Evolutionary conservation across 2,329 filamentous ascomycete genomes (phyloP).

Genomic region (Colletotrichum shisoi): DNA sequence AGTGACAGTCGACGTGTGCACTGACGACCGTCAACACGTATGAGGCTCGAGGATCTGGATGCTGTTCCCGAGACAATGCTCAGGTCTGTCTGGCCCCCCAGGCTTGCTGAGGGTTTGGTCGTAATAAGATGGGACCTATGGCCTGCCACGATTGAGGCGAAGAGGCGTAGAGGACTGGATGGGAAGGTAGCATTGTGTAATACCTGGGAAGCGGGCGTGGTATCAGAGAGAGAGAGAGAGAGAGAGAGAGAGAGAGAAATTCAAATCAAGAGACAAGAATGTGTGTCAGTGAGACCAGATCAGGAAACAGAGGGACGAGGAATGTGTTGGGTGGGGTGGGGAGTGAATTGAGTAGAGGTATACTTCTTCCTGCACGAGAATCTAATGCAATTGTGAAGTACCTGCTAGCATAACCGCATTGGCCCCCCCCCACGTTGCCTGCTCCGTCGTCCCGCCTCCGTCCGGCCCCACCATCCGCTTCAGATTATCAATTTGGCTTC

Average conservation of each 20-base stretch:
- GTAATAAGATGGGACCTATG: constrained; percentile 16
- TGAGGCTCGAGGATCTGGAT: constrained; percentile 32
- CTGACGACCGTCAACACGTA: constrained; percentile 9
- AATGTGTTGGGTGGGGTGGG: too few relatives aligned
- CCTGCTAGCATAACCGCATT: too few relatives aligned
- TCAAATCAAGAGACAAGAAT: too few relatives aligned
- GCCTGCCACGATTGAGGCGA: constrained; percentile 7
- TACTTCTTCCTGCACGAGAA: too few relatives aligned
- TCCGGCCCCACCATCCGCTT: constrained; percentile 5
- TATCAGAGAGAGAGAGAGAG: not conserved
- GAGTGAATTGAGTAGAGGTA: too few relatives aligned
- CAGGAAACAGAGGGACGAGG: too few relatives aligned
- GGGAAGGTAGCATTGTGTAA: constrained; percentile 8
- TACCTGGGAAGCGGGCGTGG: not conserved
- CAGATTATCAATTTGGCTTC: constrained; percentile 23
- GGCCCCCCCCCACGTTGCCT: not conserved
- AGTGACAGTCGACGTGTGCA: constrained; percentile 29
- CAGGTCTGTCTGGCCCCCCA: not conserved
- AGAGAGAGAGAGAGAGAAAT: not conserved
- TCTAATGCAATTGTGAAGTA: too few relatives aligned
- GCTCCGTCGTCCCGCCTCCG: not conserved
- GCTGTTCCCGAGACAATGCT: constrained; percentile 34
- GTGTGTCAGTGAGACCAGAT: too few relatives aligned
- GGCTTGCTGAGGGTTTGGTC: not conserved
- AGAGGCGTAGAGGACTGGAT: constrained; percentile 14